These are phyloP conservation scores for Camelina neglecta DNA, from an alignment of 345 rosid genomes.

Conservation along the genomic window DNA sequence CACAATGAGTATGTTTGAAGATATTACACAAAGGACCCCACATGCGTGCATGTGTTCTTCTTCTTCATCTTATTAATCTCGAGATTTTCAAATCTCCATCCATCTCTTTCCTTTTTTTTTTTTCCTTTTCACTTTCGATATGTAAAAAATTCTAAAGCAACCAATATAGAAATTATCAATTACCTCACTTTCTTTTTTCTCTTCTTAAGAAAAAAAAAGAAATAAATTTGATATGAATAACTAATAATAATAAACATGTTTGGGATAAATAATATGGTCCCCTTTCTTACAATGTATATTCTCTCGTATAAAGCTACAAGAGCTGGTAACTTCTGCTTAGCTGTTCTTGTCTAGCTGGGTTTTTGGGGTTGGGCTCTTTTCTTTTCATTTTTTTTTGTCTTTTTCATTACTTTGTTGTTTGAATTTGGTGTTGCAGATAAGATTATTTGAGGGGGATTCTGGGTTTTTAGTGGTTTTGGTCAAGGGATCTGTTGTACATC, in stretches of 20 bases:
- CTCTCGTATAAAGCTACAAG: slow-evolving; percentile 36
- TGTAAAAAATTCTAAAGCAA: slow-evolving; percentile 37
- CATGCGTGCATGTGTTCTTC: slow-evolving; percentile 50
- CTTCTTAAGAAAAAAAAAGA: background rate
- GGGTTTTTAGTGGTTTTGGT: slow-evolving; percentile 22
- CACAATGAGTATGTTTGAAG: slow-evolving; percentile 71
- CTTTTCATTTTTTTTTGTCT: too few relatives aligned
- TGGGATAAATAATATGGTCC: slow-evolving; percentile 27
- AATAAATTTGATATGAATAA: too few relatives aligned
- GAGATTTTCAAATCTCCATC: slow-evolving; percentile 43
- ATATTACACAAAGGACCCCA: slow-evolving; percentile 56
- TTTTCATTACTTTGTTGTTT: slow-evolving; percentile 17
- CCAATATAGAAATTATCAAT: slow-evolving; percentile 30
- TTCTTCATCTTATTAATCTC: slow-evolving; percentile 35
- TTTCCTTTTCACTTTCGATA: slow-evolving; percentile 21
- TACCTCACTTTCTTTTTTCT: background rate
- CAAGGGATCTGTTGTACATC: slow-evolving; percentile 9
- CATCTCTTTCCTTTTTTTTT: slow-evolving; percentile 35
- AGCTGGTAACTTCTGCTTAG: slow-evolving; percentile 44
- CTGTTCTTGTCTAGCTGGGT: slow-evolving; percentile 45
- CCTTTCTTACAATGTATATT: slow-evolving; percentile 28
- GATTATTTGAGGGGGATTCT: slow-evolving; percentile 21
- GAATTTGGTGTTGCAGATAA: slow-evolving; percentile 40
- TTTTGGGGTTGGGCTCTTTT: slow-evolving; percentile 26
- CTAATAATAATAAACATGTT: background rate